Percentiles rank a stretch among this genome's conserved stretches.
phyloP scores from a whole-genome alignment of 768 basidiomycete species.

The Cytidiella melzeri region DNA sequence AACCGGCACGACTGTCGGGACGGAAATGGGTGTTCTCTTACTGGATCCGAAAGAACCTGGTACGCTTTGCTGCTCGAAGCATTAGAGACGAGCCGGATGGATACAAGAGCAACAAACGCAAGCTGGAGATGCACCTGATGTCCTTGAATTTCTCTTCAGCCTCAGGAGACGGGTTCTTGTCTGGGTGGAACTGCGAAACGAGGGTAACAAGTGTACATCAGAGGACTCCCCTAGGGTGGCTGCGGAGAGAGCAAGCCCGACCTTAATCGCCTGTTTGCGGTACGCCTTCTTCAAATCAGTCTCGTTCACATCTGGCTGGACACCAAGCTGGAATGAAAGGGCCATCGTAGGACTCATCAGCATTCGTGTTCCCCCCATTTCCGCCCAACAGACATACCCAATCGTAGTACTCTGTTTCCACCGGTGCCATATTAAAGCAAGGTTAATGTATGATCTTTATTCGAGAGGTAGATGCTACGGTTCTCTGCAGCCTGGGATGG shows the following conservation, averaged over 20 bases:
- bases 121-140: constrained; percentile 56
- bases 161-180: constrained; percentile 89
- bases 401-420: constrained; percentile 88
- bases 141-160: constrained; percentile 97
- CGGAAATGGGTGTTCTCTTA: no score
- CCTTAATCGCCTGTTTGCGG: constrained; percentile 90
- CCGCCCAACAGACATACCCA: constrained; percentile 43
- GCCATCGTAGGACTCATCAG: background rate
- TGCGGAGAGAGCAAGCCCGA: constrained; percentile 27
- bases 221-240: background rate
- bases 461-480: background rate
- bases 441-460: background rate
- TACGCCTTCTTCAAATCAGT: constrained; percentile 92
- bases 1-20: no score
- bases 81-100: constrained; percentile 3
- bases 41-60: constrained; percentile 82
- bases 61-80: constrained; percentile 74
- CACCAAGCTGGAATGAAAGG: constrained; percentile 48
- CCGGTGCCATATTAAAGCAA: constrained; percentile 57
- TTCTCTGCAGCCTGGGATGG: background rate
- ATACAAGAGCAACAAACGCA: background rate
- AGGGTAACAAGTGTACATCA: background rate
- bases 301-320: constrained; percentile 67
- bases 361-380: constrained; percentile 2
- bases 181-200: constrained; percentile 74